Evolutionary conservation across 2,329 filamentous ascomycete genomes (phyloP).

Genomic region (Knoxdaviesia proteae): DNA sequence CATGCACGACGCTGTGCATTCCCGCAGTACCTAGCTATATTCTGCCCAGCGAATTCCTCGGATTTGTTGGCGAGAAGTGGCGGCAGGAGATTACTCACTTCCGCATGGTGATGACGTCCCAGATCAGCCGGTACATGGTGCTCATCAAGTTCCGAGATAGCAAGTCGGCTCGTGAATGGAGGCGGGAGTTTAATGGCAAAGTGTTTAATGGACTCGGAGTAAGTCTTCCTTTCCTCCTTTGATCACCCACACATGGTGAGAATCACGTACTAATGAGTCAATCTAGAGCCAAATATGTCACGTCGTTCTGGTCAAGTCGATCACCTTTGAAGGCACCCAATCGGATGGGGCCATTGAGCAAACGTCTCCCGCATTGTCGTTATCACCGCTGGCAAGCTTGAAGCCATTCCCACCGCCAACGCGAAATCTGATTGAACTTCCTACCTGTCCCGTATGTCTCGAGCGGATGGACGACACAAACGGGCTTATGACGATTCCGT

Average conservation of each 20-base stretch:
- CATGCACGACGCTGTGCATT: conserved; percentile 71
- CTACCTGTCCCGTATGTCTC: conserved; percentile 87
- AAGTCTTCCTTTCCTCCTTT: conserved; percentile 7
- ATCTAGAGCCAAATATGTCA: conserved; percentile 77
- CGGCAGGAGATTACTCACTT: conserved; percentile 79
- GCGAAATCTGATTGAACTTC: conserved; percentile 70
- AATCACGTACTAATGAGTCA: background rate
- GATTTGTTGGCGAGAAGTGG: conserved; percentile 77
- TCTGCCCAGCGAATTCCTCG: conserved; percentile 73
- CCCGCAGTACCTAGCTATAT: conserved; percentile 89
- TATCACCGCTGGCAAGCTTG: conserved; percentile 21
- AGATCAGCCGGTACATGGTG: conserved; percentile 82
- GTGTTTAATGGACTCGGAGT: conserved; percentile 85
- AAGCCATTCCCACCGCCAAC: conserved; percentile 48
- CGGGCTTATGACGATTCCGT: conserved; percentile 83
- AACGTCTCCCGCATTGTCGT: conserved; percentile 5
- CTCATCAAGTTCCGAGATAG: conserved; percentile 78
- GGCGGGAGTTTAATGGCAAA: conserved; percentile 75
- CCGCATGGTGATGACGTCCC: conserved; percentile 75
- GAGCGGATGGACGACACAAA: conserved; percentile 98
- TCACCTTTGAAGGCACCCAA: conserved; percentile 51
- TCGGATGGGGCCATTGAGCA: conserved; percentile 28
- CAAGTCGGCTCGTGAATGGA: conserved; percentile 57
- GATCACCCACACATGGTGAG: background rate
- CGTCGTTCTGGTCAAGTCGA: conserved; percentile 82